These are phyloP conservation scores for Colletotrichum tabaci DNA, from an alignment of 2,329 filamentous ascomycete species.

Conservation along the genomic window DNA sequence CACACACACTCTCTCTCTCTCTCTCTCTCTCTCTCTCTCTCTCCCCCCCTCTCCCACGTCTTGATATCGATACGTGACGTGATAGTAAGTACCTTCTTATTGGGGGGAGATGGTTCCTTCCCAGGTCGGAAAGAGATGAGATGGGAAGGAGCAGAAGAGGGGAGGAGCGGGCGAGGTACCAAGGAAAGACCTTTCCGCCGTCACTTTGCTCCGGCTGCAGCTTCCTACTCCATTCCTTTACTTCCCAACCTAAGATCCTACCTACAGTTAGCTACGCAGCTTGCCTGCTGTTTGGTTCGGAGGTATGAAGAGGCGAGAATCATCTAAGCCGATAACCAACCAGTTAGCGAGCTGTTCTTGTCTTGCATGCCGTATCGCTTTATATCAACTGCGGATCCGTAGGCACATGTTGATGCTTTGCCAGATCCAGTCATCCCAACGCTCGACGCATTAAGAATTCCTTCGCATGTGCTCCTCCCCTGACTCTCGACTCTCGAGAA, in stretches of 20 bases:
- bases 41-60: no score
- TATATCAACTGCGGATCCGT: slow-evolving; percentile 3
- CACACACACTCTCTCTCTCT: no score
- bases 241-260: not conserved
- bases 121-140: not conserved
- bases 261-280: not conserved
- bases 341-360: not conserved
- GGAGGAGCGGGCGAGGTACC: slow-evolving; percentile 9
- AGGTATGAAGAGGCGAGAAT: no score
- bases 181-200: not conserved
- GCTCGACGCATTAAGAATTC: not conserved
- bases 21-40: no score
- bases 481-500: not conserved
- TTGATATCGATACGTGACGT: slow-evolving; percentile 14
- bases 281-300: not conserved
- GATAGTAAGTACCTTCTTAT: slow-evolving; percentile 11
- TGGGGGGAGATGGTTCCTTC: slow-evolving; percentile 2
- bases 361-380: not conserved
- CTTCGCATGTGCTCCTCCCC: not conserved
- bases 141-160: not conserved
- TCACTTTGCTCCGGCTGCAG: not conserved
- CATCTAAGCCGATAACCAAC: not conserved
- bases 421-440: not conserved
- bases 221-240: not conserved
- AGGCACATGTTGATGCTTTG: not conserved